Percentiles rank a stretch among this genome's conserved stretches.
phyloP scores from a whole-genome alignment of 805 yeast species.

The Nakazawaea laoshanensis region DNA sequence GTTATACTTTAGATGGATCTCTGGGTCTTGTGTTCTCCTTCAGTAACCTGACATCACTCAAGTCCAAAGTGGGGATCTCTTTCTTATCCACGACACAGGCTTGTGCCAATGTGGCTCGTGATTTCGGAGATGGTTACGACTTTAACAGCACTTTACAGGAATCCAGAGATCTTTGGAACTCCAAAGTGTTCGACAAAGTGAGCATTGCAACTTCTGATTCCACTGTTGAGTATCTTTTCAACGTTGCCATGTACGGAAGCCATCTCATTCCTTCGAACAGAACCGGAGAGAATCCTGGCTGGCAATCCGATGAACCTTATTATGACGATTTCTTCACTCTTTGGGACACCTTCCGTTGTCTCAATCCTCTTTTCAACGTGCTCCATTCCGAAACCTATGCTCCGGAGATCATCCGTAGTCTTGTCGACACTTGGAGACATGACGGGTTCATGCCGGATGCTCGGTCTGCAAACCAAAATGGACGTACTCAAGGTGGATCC shows the following conservation, averaged over 20 bases:
- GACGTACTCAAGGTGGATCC: conserved; percentile 29
- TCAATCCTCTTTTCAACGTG: conserved; percentile 24
- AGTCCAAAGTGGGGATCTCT: conserved; percentile 21
- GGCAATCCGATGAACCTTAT: conserved; percentile 19
- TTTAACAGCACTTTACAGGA: conserved; percentile 14
- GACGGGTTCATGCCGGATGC: conserved; percentile 30
- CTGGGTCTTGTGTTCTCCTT: conserved; percentile 20
- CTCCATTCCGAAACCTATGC: conserved; percentile 19
- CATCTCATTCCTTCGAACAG: conserved; percentile 24
- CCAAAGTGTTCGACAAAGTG: conserved; percentile 15
- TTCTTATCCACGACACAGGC: conserved; percentile 22
- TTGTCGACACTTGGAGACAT: conserved; percentile 21
- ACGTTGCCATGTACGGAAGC: conserved; percentile 22
- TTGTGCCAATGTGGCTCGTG: conserved; percentile 16
- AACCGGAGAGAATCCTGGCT: conserved; percentile 24
- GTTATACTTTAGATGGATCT: conserved; percentile 12
- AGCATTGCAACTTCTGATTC: conserved; percentile 12
- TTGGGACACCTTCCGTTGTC: conserved; percentile 29
- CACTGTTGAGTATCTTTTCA: conserved; percentile 11
- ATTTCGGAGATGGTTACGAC: conserved; percentile 15
- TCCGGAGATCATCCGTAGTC: conserved; percentile 19
- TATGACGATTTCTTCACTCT: conserved; percentile 29
- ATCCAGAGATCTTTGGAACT: conserved; percentile 13
- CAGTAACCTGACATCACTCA: conserved; percentile 6
- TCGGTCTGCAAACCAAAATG: conserved; percentile 26